Evolutionary conservation across 228 moss, liverwort and hornwort species (phyloP).

Genomic region (Sphagnum fallax): DNA sequence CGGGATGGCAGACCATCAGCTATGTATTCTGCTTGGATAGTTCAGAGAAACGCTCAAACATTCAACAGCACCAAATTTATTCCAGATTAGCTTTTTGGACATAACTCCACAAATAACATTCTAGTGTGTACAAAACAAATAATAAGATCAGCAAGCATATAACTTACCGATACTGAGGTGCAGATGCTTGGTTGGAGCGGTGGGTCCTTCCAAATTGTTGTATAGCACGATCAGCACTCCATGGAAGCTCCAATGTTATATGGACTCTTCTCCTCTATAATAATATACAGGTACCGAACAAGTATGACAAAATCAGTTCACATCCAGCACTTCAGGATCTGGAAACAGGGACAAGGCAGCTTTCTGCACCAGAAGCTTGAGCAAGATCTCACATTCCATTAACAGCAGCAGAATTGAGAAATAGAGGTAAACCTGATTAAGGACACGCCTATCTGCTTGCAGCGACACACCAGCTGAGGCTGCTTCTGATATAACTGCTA

Average conservation of each 20-base stretch:
- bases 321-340: not conserved
- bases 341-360: not conserved
- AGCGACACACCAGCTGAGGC: constrained; percentile 99
- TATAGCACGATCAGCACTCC: constrained; percentile 99
- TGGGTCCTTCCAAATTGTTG: constrained; percentile 99
- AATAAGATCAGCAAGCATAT: not conserved
- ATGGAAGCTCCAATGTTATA: constrained; percentile 91
- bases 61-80: no score
- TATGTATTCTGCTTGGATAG: no score
- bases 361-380: not conserved
- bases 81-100: no score
- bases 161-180: constrained; percentile 84
- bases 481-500: constrained; percentile 98
- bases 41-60: no score
- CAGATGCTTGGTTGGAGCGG: constrained; percentile 96
- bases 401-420: no score
- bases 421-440: constrained; percentile 57
- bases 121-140: no score
- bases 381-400: not conserved
- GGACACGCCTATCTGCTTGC: constrained; percentile 93
- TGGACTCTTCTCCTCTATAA: constrained; percentile 90
- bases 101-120: no score
- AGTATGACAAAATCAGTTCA: not conserved
- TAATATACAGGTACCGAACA: not conserved
- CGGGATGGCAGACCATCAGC: no score